Percentiles rank a stretch among this genome's conserved stretches.
Conservation (phyloP, 768 basidiomycete species). For the Mycena vitilis region DNA sequence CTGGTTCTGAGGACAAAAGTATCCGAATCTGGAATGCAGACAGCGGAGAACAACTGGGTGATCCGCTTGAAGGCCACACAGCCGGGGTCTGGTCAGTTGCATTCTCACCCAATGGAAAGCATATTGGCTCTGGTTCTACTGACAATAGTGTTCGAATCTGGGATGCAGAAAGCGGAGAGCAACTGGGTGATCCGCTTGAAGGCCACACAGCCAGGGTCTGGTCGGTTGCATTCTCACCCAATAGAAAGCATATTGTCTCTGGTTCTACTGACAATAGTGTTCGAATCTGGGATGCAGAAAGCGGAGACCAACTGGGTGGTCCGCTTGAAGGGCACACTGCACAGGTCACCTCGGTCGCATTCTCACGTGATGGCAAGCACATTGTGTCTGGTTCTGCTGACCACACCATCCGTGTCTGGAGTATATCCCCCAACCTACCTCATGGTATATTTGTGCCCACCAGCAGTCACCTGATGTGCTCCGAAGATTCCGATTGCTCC, state of each 20-base stretch:
- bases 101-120: neutral
- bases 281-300: neutral
- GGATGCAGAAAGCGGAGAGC: neutral
- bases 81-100: neutral
- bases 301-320: neutral
- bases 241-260: neutral
- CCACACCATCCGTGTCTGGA: neutral
- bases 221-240: neutral
- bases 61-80: neutral
- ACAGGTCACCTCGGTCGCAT: neutral
- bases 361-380: neutral
- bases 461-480: neutral
- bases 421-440: neutral
- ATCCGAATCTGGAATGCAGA: neutral
- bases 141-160: neutral
- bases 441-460: neutral
- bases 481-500: no score
- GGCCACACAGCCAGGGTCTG: neutral
- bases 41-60: neutral
- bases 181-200: neutral
- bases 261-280: neutral
- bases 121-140: neutral
- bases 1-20: neutral
- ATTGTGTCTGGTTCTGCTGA: neutral
- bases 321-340: neutral